Evolutionary conservation across 768 basidiomycete species (phyloP).

Genomic region (Hygrophoropsis aurantiaca): DNA sequence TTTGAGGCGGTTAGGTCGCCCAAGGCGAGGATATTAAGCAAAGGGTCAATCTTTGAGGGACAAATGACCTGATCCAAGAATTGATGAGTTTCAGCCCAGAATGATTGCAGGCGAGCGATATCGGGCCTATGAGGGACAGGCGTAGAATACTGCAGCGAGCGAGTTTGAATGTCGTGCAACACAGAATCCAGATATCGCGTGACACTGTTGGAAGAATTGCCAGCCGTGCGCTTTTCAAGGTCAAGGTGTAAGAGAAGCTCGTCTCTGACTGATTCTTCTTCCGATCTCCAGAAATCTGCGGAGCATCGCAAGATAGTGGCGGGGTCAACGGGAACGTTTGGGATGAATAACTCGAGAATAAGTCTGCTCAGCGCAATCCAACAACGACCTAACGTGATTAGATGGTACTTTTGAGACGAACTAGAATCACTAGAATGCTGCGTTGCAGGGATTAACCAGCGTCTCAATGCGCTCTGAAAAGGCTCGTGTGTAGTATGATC

Average conservation of each 20-base stretch:
- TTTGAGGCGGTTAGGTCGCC: conserved; percentile 38
- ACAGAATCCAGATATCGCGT: conserved; percentile 43
- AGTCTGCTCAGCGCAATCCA: conserved; percentile 65
- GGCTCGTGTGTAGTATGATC: conserved; percentile 31
- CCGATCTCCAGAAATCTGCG: conserved; percentile 41
- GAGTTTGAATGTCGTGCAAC: conserved; percentile 28
- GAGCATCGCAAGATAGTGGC: conserved; percentile 58
- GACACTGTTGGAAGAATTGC: conserved; percentile 52
- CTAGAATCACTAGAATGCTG: conserved; percentile 13
- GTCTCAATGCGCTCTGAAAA: conserved; percentile 34
- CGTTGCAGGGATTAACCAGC: conserved; percentile 28
- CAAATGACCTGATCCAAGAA: conserved; percentile 64
- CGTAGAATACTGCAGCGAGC: conserved; percentile 23
- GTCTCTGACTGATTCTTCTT: conserved; percentile 38
- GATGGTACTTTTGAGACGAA: conserved; percentile 23
- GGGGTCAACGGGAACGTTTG: conserved; percentile 86
- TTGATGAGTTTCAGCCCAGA: conserved; percentile 76
- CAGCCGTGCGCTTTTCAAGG: conserved; percentile 56
- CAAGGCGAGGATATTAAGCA: conserved; percentile 40
- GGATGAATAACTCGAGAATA: conserved; percentile 73
- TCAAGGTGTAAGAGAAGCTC: conserved; percentile 55
- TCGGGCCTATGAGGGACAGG: conserved; percentile 37
- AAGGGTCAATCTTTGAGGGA: conserved; percentile 45
- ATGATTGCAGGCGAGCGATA: conserved; percentile 52
- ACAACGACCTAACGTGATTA: conserved; percentile 37